Conservation (phyloP, 352 stramenopile species). For the Lagenidium giganteum region DNA sequence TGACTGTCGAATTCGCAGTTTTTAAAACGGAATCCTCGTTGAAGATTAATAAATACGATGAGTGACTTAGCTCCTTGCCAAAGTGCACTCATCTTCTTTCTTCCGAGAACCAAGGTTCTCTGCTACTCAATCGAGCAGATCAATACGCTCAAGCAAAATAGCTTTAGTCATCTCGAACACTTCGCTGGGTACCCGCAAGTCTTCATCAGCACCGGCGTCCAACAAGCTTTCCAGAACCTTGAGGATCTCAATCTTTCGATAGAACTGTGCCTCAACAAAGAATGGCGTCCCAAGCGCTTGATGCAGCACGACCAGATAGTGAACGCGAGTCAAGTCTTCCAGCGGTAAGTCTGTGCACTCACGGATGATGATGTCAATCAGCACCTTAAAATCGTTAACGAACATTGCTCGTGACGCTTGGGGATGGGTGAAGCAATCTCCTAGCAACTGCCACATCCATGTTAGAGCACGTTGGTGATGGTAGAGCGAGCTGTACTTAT, state of each 20-base stretch:
- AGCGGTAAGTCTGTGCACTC: conserved; percentile 56
- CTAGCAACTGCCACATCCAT: conserved; percentile 31
- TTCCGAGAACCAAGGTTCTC: too few relatives aligned
- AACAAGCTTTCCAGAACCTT: conserved; percentile 45
- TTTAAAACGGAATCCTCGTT: too few relatives aligned
- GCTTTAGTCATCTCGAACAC: conserved; percentile 29
- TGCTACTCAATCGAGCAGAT: conserved; percentile 52
- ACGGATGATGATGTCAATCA: conserved; percentile 62
- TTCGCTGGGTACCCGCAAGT: conserved; percentile 28
- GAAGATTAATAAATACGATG: too few relatives aligned
- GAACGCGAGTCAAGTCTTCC: conserved; percentile 31
- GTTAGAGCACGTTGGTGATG: too few relatives aligned
- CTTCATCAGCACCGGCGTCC: conserved; percentile 24
- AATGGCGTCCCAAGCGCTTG: conserved; percentile 31
- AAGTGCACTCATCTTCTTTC: too few relatives aligned
- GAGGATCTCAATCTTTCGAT: conserved; percentile 53
- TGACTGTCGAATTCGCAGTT: too few relatives aligned
- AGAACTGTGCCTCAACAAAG: conserved; percentile 42
- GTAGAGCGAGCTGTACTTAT: neutral
- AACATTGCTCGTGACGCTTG: conserved; percentile 45
- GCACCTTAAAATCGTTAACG: conserved; percentile 70
- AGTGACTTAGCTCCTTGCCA: too few relatives aligned
- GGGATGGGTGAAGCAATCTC: conserved; percentile 44
- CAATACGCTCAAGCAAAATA: conserved; percentile 51
- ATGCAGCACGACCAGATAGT: conserved; percentile 49